These are phyloP conservation scores for Macrophomina tecta DNA, from an alignment of 2,329 filamentous ascomycete species.

Conservation along the genomic window DNA sequence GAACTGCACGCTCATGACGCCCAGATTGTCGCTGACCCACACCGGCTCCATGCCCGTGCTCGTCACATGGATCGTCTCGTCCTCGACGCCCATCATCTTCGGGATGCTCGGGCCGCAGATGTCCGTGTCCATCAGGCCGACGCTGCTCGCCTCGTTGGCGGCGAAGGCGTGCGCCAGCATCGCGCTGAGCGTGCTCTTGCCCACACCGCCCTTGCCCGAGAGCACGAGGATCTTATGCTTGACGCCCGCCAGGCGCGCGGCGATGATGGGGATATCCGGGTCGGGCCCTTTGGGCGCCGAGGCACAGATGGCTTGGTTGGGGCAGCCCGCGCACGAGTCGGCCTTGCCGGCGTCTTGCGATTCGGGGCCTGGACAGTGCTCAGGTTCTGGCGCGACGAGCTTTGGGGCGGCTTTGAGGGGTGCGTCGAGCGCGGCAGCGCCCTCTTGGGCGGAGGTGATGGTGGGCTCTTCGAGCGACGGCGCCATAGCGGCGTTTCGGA, in stretches of 20 bases:
- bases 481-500: slow-evolving; percentile 63
- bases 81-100: slow-evolving; percentile 98
- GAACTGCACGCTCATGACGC: slow-evolving; percentile 97
- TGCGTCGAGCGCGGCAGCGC: slow-evolving; percentile 62
- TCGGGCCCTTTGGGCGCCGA: slow-evolving; percentile 94
- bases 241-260: slow-evolving; percentile 78
- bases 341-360: slow-evolving; percentile 69
- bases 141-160: slow-evolving; percentile 74
- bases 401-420: slow-evolving; percentile 79
- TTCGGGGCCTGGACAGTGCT: slow-evolving; percentile 93
- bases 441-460: slow-evolving; percentile 60
- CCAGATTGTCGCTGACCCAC: slow-evolving; percentile 92
- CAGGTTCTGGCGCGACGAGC: slow-evolving; percentile 91
- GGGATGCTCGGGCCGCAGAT: slow-evolving; percentile 96
- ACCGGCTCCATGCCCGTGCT: slow-evolving; percentile 91
- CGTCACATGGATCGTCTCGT: slow-evolving; percentile 91
- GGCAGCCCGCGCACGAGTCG: slow-evolving; percentile 92
- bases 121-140: slow-evolving; percentile 98
- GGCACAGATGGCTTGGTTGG: slow-evolving; percentile 94
- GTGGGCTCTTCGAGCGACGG: slow-evolving; percentile 76
- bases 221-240: slow-evolving; percentile 92
- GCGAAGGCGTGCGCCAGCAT: slow-evolving; percentile 91
- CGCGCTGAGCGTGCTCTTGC: slow-evolving; percentile 91
- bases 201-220: slow-evolving; percentile 94
- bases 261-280: slow-evolving; percentile 89